Percentiles rank a stretch among this genome's conserved stretches.
Conservation (phyloP, 768 basidiomycete genomes). For the Dictyophora rubrovolvata region DNA sequence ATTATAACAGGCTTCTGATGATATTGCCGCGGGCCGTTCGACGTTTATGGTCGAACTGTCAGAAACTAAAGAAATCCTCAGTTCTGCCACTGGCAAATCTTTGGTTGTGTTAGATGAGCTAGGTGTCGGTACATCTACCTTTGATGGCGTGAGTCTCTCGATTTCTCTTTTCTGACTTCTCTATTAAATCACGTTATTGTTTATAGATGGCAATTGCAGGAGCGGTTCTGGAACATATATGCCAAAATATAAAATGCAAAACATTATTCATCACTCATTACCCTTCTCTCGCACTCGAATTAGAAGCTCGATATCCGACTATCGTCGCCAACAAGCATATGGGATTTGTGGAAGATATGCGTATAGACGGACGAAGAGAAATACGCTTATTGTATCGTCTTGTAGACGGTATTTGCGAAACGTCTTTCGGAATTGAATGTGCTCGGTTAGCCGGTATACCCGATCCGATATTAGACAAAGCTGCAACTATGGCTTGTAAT, state of each 20-base stretch:
- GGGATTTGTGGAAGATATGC: constrained; percentile 62
- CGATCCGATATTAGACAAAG: constrained; percentile 52
- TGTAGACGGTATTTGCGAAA: constrained; percentile 57
- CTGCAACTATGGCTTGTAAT: constrained; percentile 38
- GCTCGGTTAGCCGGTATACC: constrained; percentile 80
- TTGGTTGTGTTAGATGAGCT: constrained; percentile 88
- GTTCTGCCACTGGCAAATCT: constrained; percentile 60
- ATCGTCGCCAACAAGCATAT: constrained; percentile 77
- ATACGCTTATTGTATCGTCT: constrained; percentile 85
- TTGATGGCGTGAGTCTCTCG: constrained; percentile 51
- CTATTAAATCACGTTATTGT: not conserved
- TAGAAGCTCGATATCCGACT: constrained; percentile 48
- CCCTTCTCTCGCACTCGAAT: constrained; percentile 64
- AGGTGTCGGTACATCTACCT: constrained; percentile 85
- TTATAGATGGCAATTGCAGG: constrained; percentile 76
- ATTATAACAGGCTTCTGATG: constrained; percentile 60
- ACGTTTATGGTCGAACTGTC: constrained; percentile 98
- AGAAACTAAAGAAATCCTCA: constrained; percentile 85
- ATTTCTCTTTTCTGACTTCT: constrained; percentile 1
- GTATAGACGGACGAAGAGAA: constrained; percentile 62
- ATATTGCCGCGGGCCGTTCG: constrained; percentile 74
- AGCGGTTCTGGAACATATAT: constrained; percentile 67
- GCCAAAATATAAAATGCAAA: constrained; percentile 48
- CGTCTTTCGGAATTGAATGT: constrained; percentile 90
- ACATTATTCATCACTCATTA: constrained; percentile 95